phyloP scores from a whole-genome alignment of 2,329 filamentous ascomycete genomes.

The Colletotrichum plurivorum region DNA sequence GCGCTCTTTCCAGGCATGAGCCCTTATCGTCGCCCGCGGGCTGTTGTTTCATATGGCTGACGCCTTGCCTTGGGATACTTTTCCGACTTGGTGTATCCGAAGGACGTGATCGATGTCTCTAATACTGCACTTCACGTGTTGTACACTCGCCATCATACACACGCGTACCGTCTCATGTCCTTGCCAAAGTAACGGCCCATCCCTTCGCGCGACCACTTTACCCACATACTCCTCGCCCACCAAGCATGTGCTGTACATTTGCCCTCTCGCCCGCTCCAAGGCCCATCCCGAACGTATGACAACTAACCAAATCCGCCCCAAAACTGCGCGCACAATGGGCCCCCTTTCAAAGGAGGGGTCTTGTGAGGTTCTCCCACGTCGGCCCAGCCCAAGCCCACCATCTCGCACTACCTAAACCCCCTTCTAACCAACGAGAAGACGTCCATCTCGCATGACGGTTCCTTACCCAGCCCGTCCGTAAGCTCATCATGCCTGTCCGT shows the following conservation, averaged over 20 bases:
- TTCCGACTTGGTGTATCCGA: background rate
- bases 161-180: too few species aligned
- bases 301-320: slow-evolving; percentile 29
- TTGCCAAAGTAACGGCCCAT: too few species aligned
- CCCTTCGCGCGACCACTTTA: slow-evolving; percentile 5
- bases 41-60: slow-evolving; percentile 1
- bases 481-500: slow-evolving; percentile 24
- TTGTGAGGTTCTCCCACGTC: slow-evolving; percentile 11
- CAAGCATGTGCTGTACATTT: background rate
- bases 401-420: background rate
- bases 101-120: slow-evolving; percentile 18
- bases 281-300: slow-evolving; percentile 36
- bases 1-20: slow-evolving; percentile 15
- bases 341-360: slow-evolving; percentile 16
- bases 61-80: slow-evolving; percentile 11
- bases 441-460: slow-evolving; percentile 38
- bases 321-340: background rate
- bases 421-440: slow-evolving; percentile 37
- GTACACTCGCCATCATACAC: background rate
- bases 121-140: slow-evolving; percentile 1
- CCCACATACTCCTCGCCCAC: slow-evolving; percentile 2
- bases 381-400: slow-evolving; percentile 21
- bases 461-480: slow-evolving; percentile 30
- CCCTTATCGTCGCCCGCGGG: slow-evolving; percentile 21
- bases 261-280: slow-evolving; percentile 5